Evolutionary conservation across 176 grass and related monocot species (phyloP), one percentile per base, ranked within the genome.

Genomic region (Rhynchospora breviuscula): DNA sequence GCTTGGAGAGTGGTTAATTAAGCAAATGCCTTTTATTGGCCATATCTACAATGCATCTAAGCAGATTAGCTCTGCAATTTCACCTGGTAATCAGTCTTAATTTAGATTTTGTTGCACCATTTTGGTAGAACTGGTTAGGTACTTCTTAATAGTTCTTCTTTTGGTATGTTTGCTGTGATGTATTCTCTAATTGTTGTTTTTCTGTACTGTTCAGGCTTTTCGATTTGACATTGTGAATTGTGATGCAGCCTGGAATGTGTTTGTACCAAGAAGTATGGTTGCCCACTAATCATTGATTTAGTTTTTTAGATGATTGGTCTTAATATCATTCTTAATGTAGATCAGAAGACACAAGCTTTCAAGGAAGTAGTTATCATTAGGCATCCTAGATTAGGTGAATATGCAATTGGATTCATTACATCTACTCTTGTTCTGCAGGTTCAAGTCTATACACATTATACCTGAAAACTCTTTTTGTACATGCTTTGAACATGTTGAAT

Each of bases 341-440:
- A 96, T 86, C 90, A 96, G 86, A 93, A 96, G 70, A 91, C 88
- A 51, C 90, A 93, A 88, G 93, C 93, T 60, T 96, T 96, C 83
- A 93, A 96, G 75, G 93, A 96, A 91, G 87, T 93, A 70, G 93
- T 87, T 77, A 93, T 96, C 77, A 85, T 89, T 87, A 91, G 89
- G 80, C 93, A 96, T 67, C 93, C 93, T 33, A 90, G 90, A 88
- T 73, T 96, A 82, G 93, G 90, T 0, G 93, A 96, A 92, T 96
- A 96, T 83, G 93, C 93, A 86, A 92, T 96, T 85, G 93, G 93
- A 81, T 96, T 96, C 88, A 92, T 96, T 71, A 96, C 93, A 76
- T 96, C 93, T 17, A 85, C 88, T 75, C 87, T 96, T 88, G 87
- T 93, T 54, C 93, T 96, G 85, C 93, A 93, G 93, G 93, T 95